Evolutionary conservation across 805 yeast genomes (phyloP), one percentile per base, ranked within the genome.

Genomic region (Kazachstania taianensis): DNA sequence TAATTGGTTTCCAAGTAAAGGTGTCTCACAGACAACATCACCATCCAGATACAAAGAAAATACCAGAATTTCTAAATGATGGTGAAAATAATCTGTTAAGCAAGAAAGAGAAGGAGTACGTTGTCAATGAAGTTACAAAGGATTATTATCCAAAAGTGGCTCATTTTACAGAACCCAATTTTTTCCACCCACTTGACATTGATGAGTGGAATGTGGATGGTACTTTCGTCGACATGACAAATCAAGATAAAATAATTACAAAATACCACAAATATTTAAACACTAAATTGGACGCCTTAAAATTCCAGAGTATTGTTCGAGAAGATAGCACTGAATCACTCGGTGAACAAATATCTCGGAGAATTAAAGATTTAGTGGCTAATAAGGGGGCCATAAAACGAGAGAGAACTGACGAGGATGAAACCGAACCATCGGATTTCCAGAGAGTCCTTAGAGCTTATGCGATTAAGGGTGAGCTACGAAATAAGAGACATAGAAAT

Each of bases 91-190:
- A 25, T 2, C 30, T 38, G 8, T 26, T 41, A 28, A 37, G 36
- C 75, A 50, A 66, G 59, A 44, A 53, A 65, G 22, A 72, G 77
- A 20, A 48, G 74, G 39, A 55, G 59, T 19, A 54, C 75, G 12
- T 67, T 75, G 62, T 53, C 56, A 19, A 53, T 52, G 19, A 26
- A 67, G 4, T 46, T 69, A 41, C 61, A 10, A 37, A 41, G 18
- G 30, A 46, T 16, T 51, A 44, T 30, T 53, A 53, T 32, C 37
- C 31, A 7, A 33, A 41, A 7, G 28, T 37, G 4, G 19, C 24
- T 7, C 32, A 33, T 7, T 48, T 46, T 51, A 48, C 18, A 30
- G 44, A 38, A 17, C 54, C 50, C 19, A 46, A 37, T 30, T 57
- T 57, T 42, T 52, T 49, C 50, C 61, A 36, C 38, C 52, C 44